Conservation (phyloP, 805 yeast genomes). For the Saccharomycopsis malanga region DNA sequence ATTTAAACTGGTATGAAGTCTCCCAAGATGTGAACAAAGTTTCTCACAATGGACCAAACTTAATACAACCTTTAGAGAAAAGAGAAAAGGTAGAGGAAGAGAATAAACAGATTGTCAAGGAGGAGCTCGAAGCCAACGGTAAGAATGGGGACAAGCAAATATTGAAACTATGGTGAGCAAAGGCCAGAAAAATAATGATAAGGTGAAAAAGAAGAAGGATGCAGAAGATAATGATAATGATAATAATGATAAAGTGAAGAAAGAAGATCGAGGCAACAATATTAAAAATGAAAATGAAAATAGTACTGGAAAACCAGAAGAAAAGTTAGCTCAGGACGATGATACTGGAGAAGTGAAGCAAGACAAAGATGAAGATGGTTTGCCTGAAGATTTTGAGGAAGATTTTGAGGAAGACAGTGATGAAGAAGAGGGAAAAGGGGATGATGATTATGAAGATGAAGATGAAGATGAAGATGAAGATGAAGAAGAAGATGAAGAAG, state of each 20-base stretch:
- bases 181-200: neutral
- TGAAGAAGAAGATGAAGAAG: conserved; percentile 1
- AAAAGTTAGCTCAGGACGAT: neutral
- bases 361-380: neutral
- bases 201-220: neutral
- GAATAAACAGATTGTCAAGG: neutral
- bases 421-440: neutral
- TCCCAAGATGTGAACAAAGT: conserved; percentile 58
- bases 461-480: neutral
- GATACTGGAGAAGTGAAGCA: neutral
- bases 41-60: conserved; percentile 34
- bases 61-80: conserved; percentile 26
- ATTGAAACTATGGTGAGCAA: neutral
- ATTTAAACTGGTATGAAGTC: conserved; percentile 51
- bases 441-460: neutral
- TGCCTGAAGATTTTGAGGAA: neutral
- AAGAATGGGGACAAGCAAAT: neutral
- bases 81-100: neutral
- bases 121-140: neutral
- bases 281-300: neutral
- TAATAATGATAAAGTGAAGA: neutral
- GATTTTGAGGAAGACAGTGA: neutral
- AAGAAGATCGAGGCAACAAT: neutral
- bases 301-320: neutral
- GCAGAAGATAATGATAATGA: neutral